Evolutionary conservation across 768 basidiomycete genomes (phyloP).

Genomic region (Podaxis sp.): DNA sequence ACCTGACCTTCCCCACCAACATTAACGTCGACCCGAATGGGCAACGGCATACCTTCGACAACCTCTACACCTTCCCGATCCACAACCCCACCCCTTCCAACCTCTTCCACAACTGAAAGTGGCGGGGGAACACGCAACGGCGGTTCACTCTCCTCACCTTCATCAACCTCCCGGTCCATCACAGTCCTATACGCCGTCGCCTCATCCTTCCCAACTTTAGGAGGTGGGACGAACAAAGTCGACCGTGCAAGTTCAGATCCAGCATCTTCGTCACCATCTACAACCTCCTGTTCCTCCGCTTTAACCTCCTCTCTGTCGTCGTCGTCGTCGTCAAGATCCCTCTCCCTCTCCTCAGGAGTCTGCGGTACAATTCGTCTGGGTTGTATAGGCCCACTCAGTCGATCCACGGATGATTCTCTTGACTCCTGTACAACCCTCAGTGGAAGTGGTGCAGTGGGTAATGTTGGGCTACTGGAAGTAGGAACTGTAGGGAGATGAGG

Average conservation of each 20-base stretch:
- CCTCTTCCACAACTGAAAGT: neutral
- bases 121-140: conserved; percentile 25
- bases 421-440: neutral
- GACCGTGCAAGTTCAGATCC: conserved; percentile 19
- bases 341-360: conserved; percentile 21
- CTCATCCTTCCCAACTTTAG: conserved; percentile 16
- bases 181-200: conserved; percentile 10
- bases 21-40: conserved; percentile 13
- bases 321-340: conserved; percentile 12
- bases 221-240: conserved; percentile 30
- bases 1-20: conserved; percentile 15
- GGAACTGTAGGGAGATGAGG: neutral
- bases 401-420: conserved; percentile 3
- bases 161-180: conserved; percentile 21
- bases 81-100: neutral
- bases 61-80: neutral
- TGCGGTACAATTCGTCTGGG: conserved; percentile 29
- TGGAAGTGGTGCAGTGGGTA: neutral
- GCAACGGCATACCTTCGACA: conserved; percentile 13
- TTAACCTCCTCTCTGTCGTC: conserved; percentile 3
- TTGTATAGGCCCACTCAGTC: conserved; percentile 19
- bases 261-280: neutral
- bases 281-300: neutral
- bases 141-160: conserved; percentile 27
- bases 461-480: neutral